These are phyloP conservation scores for Eucalyptus sp. DNA, from an alignment of 345 rosid species.

Conservation along the genomic window DNA sequence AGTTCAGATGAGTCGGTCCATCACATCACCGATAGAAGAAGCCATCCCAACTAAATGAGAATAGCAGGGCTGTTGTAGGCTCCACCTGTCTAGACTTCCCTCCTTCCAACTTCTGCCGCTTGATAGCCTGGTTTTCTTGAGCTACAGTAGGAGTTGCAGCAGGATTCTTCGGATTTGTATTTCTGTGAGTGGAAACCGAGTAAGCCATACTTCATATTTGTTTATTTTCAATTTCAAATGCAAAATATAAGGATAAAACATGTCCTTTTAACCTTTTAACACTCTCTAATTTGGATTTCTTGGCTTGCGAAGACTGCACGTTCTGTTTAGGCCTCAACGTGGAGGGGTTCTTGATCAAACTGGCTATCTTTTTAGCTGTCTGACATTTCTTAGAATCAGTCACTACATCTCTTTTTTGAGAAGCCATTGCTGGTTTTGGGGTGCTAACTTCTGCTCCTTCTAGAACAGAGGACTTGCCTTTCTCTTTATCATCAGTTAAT, in stretches of 20 bases:
- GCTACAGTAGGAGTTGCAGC: slow-evolving; percentile 40
- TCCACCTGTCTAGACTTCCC: slow-evolving; percentile 85
- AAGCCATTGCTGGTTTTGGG: not conserved
- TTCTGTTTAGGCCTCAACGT: slow-evolving; percentile 32
- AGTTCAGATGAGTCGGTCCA: not conserved
- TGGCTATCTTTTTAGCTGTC: slow-evolving; percentile 52
- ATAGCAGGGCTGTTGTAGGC: not conserved
- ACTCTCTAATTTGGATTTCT: slow-evolving; percentile 21
- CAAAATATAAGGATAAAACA: not conserved
- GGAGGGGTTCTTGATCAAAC: slow-evolving; percentile 46
- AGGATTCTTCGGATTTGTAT: slow-evolving; percentile 6
- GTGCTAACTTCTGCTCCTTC: slow-evolving; percentile 5
- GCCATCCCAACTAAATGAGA: not conserved
- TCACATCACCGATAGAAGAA: not conserved
- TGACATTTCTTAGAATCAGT: slow-evolving; percentile 49
- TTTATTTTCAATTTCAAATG: not conserved
- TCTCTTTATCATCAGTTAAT: slow-evolving; percentile 18
- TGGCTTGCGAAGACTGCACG: slow-evolving; percentile 37
- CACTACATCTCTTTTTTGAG: not conserved
- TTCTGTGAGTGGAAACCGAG: slow-evolving; percentile 14
- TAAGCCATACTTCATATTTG: not conserved
- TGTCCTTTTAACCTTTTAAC: slow-evolving; percentile 20
- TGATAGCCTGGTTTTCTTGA: slow-evolving; percentile 91
- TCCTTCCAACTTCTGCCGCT: slow-evolving; percentile 91
- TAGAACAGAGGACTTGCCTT: slow-evolving; percentile 2